Conservation (phyloP, 2,329 filamentous ascomycete species). For the Biscogniauxia mediterranea region DNA sequence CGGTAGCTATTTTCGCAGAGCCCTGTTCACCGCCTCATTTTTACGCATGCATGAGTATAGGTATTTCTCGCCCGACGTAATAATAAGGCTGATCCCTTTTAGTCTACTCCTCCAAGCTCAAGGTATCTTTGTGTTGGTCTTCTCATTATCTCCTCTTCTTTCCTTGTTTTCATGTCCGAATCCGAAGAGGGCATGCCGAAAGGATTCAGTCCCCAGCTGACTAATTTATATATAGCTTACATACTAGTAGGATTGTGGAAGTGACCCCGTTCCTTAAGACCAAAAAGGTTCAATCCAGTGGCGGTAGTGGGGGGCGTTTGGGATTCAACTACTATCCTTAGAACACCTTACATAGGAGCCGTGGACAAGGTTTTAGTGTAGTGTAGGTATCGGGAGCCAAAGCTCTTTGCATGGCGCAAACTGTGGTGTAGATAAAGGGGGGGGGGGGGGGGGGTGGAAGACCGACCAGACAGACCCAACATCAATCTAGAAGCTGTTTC, state of each 20-base stretch:
- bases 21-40: not conserved
- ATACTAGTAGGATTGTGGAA: not conserved
- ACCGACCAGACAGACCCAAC: not conserved
- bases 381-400: not conserved
- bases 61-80: not conserved
- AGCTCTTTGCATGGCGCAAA: not conserved
- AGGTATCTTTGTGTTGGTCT: not conserved
- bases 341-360: not conserved
- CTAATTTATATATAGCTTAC: not conserved
- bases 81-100: not conserved
- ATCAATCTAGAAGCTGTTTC: too few species aligned
- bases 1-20: not conserved
- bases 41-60: not conserved
- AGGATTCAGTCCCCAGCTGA: not conserved
- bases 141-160: not conserved
- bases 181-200: not conserved
- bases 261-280: not conserved
- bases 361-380: not conserved
- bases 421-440: not conserved
- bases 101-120: not conserved
- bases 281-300: not conserved
- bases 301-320: not conserved
- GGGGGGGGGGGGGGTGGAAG: too few species aligned
- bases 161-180: not conserved
- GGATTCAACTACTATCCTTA: not conserved